Base-by-base conservation (phyloP, 495 filamentous ascomycete species). In the Tuber calosporum region DNA sequence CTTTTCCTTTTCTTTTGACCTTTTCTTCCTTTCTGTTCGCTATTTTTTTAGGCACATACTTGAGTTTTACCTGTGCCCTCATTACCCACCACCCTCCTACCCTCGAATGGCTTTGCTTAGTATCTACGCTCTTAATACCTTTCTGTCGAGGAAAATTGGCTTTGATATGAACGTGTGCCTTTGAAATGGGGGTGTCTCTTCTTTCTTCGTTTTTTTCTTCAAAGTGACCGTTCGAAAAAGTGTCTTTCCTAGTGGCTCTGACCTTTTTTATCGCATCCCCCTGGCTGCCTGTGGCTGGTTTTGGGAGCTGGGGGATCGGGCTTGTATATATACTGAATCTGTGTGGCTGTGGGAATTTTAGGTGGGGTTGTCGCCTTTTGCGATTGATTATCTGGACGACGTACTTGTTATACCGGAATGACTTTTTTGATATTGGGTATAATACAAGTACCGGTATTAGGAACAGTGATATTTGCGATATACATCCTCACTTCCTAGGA, bases 1-100 rank as follows among this genome's bases (percentile, higher is more conserved):
- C 42, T 76, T 68, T 73, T 26, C 70, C 40, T 36, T 45, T 43
- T 72, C 38, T 66, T 20, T 69, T 26, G 41, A 20, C 13, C 7
- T 38, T 7, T 30, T 45, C 26, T 67, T 70, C 41, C 30, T 34
- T 45, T 48, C 34, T 20, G 9, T 68, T 53, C 66, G 37, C 39
- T 45, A 19, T n/a, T 41, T 20, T 71, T 71, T 45, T 15, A n/a
- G 30, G 41, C 67, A 19, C 67, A 42, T 39, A 39, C 26, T 19
- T 43, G 34, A 34, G 67, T 43, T 41, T 69, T 7, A 43, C 36
- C 19, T 66, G 26, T 17, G 45, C 69, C 19, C 19, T 68, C 4
- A 8, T 26, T 67, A 40, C 17, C 37, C 17, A 36, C 72, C 71
- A 37, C 71, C 43, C 38, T 30, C 40, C 62, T 45, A 34, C 22